These are phyloP conservation scores for Cryptococcus maquisensis DNA, from an alignment of 1,284 basidiomycete species.

Conservation along the genomic window DNA sequence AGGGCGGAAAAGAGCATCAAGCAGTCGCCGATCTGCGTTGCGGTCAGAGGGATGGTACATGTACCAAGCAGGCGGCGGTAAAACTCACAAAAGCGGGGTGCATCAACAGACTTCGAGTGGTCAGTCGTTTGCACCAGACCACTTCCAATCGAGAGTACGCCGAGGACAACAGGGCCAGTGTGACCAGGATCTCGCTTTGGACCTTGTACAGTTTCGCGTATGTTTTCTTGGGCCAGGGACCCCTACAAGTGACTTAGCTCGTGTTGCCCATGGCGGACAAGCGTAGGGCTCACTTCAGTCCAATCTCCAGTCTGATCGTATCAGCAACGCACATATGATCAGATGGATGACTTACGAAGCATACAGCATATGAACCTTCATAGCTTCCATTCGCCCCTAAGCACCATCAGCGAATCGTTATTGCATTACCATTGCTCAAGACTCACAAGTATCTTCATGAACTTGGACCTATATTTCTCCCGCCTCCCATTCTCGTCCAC, in stretches of 20 bases:
- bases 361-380: constrained; percentile 29
- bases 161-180: constrained; percentile 32
- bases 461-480: constrained; percentile 23
- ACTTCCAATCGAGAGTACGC: constrained; percentile 35
- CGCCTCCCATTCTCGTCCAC: constrained; percentile 15
- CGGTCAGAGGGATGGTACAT: neutral
- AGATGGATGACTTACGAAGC: constrained; percentile 22
- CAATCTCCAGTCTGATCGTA: constrained; percentile 29
- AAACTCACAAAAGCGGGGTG: constrained; percentile 43
- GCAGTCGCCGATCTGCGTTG: constrained; percentile 38
- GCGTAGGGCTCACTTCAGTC: constrained; percentile 18
- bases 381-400: constrained; percentile 27
- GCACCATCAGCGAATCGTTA: neutral
- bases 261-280: neutral
- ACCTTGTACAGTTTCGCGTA: constrained; percentile 33
- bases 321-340: neutral
- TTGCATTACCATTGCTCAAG: no score
- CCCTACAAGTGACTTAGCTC: constrained; percentile 15
- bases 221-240: constrained; percentile 43
- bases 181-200: constrained; percentile 29
- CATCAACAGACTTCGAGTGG: constrained; percentile 26
- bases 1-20: constrained; percentile 40
- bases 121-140: constrained; percentile 27
- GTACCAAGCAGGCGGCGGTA: neutral
- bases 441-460: constrained; percentile 35